These are phyloP conservation scores for Scolecobasidium constrictum DNA, from an alignment of 2,329 filamentous ascomycete genomes.

Conservation along the genomic window DNA sequence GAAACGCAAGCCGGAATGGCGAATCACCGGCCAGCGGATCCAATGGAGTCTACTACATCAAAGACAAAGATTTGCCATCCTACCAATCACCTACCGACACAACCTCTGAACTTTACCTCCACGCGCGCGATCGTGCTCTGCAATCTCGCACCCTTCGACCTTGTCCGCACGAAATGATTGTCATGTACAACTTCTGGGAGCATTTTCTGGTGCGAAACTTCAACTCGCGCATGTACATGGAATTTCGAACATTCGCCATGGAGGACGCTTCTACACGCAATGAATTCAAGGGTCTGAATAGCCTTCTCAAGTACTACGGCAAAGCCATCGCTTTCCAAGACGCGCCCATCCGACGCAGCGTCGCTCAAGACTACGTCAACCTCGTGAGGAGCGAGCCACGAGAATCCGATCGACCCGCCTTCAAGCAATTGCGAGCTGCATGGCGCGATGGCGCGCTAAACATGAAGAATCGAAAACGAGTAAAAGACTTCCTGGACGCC, in stretches of 20 bases:
- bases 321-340: conserved; percentile 39
- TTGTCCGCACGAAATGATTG: conserved; percentile 48
- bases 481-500: conserved; percentile 40
- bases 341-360: conserved; percentile 38
- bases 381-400: conserved; percentile 39
- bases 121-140: conserved; percentile 39
- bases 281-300: conserved; percentile 46
- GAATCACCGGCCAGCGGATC: not conserved
- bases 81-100: conserved; percentile 32
- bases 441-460: conserved; percentile 45
- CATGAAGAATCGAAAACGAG: conserved; percentile 45
- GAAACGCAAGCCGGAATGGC: conserved; percentile 3
- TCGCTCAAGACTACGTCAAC: conserved; percentile 45
- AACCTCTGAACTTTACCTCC: conserved; percentile 36
- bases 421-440: conserved; percentile 40
- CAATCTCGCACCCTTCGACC: conserved; percentile 34
- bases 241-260: conserved; percentile 57
- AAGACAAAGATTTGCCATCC: conserved; percentile 34
- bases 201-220: conserved; percentile 64
- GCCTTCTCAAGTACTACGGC: conserved; percentile 56
- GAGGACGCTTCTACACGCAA: conserved; percentile 47
- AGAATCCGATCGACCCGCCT: conserved; percentile 31
- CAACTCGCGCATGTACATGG: conserved; percentile 63
- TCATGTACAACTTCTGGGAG: conserved; percentile 65
- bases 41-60: conserved; percentile 37